Evolutionary conservation across 2,329 filamentous ascomycete species (phyloP).

Genomic region (Fusarium nodosum): DNA sequence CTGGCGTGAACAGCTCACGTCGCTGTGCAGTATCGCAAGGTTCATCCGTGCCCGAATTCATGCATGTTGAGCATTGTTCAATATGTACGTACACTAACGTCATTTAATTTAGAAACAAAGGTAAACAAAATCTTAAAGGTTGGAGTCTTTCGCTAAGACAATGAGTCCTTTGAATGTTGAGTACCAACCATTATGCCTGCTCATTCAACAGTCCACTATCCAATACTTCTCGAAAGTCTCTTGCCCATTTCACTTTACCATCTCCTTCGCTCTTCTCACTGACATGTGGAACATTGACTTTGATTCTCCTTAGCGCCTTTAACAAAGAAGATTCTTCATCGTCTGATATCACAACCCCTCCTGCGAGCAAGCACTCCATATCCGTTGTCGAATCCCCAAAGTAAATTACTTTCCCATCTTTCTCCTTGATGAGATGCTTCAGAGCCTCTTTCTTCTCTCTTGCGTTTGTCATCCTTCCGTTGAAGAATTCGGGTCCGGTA

Average conservation of each 20-base stretch:
- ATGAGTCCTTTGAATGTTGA: not conserved
- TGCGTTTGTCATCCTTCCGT: conserved; percentile 54
- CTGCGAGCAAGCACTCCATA: conserved; percentile 64
- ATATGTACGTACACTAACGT: not conserved
- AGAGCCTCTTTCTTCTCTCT: conserved; percentile 63
- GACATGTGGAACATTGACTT: conserved; percentile 57
- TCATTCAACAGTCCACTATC: conserved; percentile 48
- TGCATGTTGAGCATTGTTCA: conserved; percentile 3
- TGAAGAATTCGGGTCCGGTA: conserved; percentile 55
- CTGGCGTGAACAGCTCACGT: conserved; percentile 5
- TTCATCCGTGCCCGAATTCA: conserved; percentile 10
- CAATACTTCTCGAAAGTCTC: conserved; percentile 60
- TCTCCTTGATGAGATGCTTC: conserved; percentile 46
- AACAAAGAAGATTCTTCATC: conserved; percentile 54
- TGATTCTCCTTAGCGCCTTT: conserved; percentile 55
- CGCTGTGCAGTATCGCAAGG: not conserved
- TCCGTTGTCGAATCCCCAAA: conserved; percentile 71
- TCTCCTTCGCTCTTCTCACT: conserved; percentile 27
- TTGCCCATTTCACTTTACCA: conserved; percentile 58
- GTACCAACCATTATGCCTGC: not conserved
- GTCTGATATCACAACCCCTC: conserved; percentile 63
- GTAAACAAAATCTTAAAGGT: not conserved
- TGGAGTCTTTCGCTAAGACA: not conserved
- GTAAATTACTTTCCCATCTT: conserved; percentile 59
- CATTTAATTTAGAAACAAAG: conserved; percentile 2